A percentile compares a stretch with the other conserved stretches of the same genome.
These are phyloP conservation scores for Candida tammaniensis DNA, from an alignment of 805 yeast genomes.

Conservation along the genomic window DNA sequence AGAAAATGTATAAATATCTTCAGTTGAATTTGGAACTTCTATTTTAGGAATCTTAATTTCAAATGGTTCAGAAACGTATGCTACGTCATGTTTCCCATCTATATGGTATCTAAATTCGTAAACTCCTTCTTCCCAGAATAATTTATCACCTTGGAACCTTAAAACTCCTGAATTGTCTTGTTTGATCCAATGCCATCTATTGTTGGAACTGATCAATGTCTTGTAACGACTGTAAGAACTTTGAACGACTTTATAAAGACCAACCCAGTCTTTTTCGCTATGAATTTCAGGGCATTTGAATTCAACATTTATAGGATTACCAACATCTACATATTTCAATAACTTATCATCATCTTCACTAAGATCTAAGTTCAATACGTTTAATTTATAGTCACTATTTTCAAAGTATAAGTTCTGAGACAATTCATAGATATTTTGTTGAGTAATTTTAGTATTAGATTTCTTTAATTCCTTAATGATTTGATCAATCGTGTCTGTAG, in stretches of 20 bases:
- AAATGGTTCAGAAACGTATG: conserved; percentile 62
- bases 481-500: conserved; percentile 44
- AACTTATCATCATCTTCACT: conserved; percentile 11
- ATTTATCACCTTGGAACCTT: conserved; percentile 44
- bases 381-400: conserved; percentile 31
- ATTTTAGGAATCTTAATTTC: conserved; percentile 49
- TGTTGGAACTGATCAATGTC: conserved; percentile 60
- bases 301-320: conserved; percentile 50
- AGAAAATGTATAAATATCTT: conserved; percentile 31
- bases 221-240: conserved; percentile 53
- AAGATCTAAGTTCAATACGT: conserved; percentile 20
- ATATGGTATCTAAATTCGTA: conserved; percentile 75
- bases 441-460: conserved; percentile 31
- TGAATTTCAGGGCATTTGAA: conserved; percentile 55
- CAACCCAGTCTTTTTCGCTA: conserved; percentile 68
- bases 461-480: conserved; percentile 40
- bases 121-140: conserved; percentile 66
- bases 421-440: conserved; percentile 35
- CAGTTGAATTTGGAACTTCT: conserved; percentile 26
- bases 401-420: conserved; percentile 39
- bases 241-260: conserved; percentile 62
- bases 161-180: conserved; percentile 43
- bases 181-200: conserved; percentile 56
- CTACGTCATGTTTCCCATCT: conserved; percentile 66
- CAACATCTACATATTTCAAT: conserved; percentile 32